Conservation (phyloP, 202 grass and related monocot genomes). For the Schoenoplectus tabernaemontani region DNA sequence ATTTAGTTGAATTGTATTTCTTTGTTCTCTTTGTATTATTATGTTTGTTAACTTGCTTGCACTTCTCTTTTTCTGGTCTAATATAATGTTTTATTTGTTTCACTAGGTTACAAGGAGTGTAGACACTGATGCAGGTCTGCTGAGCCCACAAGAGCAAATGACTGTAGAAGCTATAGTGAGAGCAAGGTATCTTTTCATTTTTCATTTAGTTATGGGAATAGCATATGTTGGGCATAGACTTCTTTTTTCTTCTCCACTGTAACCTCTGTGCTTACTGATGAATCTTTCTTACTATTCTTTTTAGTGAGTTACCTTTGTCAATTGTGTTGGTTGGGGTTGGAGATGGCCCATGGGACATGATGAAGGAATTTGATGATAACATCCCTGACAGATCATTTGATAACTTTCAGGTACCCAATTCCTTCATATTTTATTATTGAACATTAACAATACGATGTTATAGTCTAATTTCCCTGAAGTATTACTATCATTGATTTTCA, state of each 20-base stretch:
- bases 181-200: slow-evolving; percentile 24
- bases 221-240: not conserved
- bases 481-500: too few species aligned
- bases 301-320: slow-evolving; percentile 79
- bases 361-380: slow-evolving; percentile 99
- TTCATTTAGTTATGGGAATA: not conserved
- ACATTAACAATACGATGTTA: not conserved
- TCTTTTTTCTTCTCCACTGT: not conserved
- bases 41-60: not conserved
- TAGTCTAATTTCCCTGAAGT: not conserved
- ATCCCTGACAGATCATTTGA: slow-evolving; percentile 90
- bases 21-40: not conserved
- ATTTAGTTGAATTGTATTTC: not conserved
- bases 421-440: not conserved
- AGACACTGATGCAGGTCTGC: slow-evolving; percentile 20
- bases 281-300: slow-evolving; percentile 22
- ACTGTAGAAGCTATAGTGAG: slow-evolving; percentile 37
- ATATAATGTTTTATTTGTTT: not conserved
- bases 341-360: slow-evolving; percentile 99
- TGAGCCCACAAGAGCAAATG: slow-evolving; percentile 34
- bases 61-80: not conserved
- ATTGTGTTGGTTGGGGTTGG: slow-evolving; percentile 95
- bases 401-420: slow-evolving; percentile 75
- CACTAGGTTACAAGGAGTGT: slow-evolving; percentile 41
- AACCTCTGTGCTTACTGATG: not conserved